These are phyloP conservation scores for Starmerella powellii DNA, from an alignment of 805 yeast species.

Conservation along the genomic window DNA sequence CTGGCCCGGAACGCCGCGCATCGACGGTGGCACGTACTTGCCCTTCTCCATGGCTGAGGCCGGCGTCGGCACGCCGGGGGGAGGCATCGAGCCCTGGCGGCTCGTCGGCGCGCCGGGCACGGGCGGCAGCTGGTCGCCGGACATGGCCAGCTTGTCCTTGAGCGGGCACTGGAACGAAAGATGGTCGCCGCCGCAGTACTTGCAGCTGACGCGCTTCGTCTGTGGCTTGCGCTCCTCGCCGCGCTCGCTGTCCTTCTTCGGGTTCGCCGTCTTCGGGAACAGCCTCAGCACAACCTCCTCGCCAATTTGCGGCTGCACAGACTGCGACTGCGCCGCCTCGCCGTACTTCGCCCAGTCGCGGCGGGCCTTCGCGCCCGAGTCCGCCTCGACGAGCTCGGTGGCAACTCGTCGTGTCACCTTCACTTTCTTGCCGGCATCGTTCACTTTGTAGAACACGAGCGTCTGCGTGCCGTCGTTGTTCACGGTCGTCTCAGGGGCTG, in stretches of 20 bases:
- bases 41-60: too few relatives aligned
- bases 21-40: slow-evolving; percentile 51
- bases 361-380: slow-evolving; percentile 71
- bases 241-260: slow-evolving; percentile 38
- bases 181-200: slow-evolving; percentile 90
- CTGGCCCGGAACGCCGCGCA: slow-evolving; percentile 40
- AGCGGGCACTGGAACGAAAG: slow-evolving; percentile 91
- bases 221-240: slow-evolving; percentile 37
- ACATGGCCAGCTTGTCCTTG: slow-evolving; percentile 49
- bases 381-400: slow-evolving; percentile 64
- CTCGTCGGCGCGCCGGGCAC: slow-evolving; percentile 16
- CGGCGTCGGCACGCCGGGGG: slow-evolving; percentile 1
- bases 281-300: slow-evolving; percentile 16
- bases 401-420: slow-evolving; percentile 77
- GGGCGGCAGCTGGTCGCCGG: slow-evolving; percentile 29
- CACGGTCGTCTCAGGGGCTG: slow-evolving; percentile 11
- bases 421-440: slow-evolving; percentile 68
- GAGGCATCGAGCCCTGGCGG: slow-evolving; percentile 4
- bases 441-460: slow-evolving; percentile 54
- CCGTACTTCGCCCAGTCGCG: slow-evolving; percentile 85
- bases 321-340: slow-evolving; percentile 38
- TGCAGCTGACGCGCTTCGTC: slow-evolving; percentile 42
- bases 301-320: slow-evolving; percentile 24
- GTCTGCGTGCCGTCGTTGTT: slow-evolving; percentile 47
- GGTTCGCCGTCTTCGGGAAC: slow-evolving; percentile 11